These are phyloP conservation scores for Psilocybe azurescens DNA, from an alignment of 768 basidiomycete genomes.

Conservation along the genomic window DNA sequence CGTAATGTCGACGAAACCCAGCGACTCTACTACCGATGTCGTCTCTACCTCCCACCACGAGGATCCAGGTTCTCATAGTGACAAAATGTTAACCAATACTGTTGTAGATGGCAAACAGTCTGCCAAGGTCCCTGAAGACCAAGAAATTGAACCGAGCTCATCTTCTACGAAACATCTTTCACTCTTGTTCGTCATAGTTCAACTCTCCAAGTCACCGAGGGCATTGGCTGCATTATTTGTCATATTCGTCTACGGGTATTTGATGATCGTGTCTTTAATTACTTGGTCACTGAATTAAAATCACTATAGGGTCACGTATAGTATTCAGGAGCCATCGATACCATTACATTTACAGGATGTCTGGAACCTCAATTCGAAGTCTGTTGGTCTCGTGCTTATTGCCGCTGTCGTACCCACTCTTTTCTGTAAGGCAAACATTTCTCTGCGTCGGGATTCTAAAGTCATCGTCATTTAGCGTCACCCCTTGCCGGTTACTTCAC, in stretches of 20 bases:
- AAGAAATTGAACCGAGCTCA: background rate
- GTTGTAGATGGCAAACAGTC: background rate
- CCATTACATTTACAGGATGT: slow-evolving; percentile 56
- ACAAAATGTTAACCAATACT: background rate
- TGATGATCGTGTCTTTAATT: slow-evolving; percentile 9
- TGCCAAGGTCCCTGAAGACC: background rate
- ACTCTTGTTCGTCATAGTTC: slow-evolving; percentile 44
- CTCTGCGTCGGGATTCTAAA: background rate
- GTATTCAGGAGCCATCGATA: slow-evolving; percentile 59
- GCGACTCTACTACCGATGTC: background rate
- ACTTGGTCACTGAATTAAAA: background rate
- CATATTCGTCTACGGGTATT: slow-evolving; percentile 61
- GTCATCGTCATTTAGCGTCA: slow-evolving; percentile 45
- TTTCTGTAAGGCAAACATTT: slow-evolving; percentile 51
- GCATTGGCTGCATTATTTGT: slow-evolving; percentile 51
- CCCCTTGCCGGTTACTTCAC: slow-evolving; percentile 63
- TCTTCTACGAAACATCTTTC: slow-evolving; percentile 32
- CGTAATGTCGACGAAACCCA: slow-evolving; percentile 2
- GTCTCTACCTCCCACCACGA: background rate
- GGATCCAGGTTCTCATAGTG: background rate
- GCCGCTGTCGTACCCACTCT: slow-evolving; percentile 68
- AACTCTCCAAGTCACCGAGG: slow-evolving; percentile 50
- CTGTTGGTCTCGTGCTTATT: slow-evolving; percentile 71
- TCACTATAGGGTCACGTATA: slow-evolving; percentile 47
- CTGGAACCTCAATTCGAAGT: slow-evolving; percentile 52